Conservation (phyloP, 148 eudicot genomes). For the Chenopodium quinoa region DNA sequence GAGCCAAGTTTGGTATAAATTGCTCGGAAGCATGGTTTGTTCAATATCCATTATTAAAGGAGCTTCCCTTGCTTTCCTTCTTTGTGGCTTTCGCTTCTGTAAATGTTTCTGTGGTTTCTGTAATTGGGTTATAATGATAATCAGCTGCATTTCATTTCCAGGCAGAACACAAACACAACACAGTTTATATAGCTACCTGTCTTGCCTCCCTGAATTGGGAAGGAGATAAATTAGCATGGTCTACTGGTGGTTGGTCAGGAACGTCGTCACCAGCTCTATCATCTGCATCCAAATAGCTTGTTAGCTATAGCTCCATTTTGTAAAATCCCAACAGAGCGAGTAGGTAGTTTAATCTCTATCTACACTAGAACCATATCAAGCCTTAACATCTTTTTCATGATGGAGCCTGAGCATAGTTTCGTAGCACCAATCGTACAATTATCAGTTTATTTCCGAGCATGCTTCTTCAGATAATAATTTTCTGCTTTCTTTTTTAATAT, state of each 20-base stretch:
- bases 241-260: slow-evolving; percentile 41
- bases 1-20: slow-evolving; percentile 88
- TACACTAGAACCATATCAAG: background rate
- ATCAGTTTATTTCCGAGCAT: background rate
- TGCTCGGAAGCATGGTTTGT: slow-evolving; percentile 76
- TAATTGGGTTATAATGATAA: background rate
- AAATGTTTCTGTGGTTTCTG: slow-evolving; percentile 33
- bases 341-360: background rate
- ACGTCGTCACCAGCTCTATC: slow-evolving; percentile 38
- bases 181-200: slow-evolving; percentile 35
- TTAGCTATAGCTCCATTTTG: background rate
- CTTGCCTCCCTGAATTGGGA: slow-evolving; percentile 35
- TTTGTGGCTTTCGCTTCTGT: slow-evolving; percentile 34
- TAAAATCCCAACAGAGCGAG: background rate
- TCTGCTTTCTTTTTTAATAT: background rate
- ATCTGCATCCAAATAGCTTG: slow-evolving; percentile 7
- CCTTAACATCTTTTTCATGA: background rate
- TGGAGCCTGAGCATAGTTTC: background rate
- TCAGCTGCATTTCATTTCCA: background rate
- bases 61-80: slow-evolving; percentile 45
- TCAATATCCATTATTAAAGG: slow-evolving; percentile 61
- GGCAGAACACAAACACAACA: background rate
- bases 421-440: background rate
- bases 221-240: slow-evolving; percentile 40
- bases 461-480: background rate